phyloP scores from a whole-genome alignment of 495 filamentous ascomycete species.

The Hypomontagnella submonticulosa region DNA sequence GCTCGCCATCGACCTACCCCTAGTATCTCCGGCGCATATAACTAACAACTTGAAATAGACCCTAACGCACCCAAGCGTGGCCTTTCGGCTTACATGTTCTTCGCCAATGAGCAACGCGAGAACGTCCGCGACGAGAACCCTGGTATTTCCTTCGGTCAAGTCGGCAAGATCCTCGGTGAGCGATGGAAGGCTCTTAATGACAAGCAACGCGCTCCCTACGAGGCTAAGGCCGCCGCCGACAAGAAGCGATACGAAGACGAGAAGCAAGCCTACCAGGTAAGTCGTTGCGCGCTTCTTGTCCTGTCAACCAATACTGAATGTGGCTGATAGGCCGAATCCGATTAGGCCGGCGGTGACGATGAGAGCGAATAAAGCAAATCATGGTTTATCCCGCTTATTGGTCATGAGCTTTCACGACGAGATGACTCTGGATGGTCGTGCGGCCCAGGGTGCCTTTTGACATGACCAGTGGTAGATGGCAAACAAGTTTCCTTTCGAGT shows the following conservation, averaged over 20 bases:
- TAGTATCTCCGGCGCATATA: not conserved
- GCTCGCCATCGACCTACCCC: not conserved
- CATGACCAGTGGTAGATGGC: slow-evolving; percentile 32
- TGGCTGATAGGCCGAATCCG: slow-evolving; percentile 50
- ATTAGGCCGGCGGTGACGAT: slow-evolving; percentile 62
- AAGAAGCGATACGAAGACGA: slow-evolving; percentile 99
- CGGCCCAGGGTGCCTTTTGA: slow-evolving; percentile 40
- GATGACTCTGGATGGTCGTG: slow-evolving; percentile 43
- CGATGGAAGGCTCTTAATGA: slow-evolving; percentile 95
- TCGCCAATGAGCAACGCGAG: slow-evolving; percentile 98
- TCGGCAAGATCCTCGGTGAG: slow-evolving; percentile 97
- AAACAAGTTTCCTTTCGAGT: slow-evolving; percentile 48
- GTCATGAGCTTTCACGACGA: slow-evolving; percentile 47
- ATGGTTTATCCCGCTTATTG: slow-evolving; percentile 29
- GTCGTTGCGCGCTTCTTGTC: slow-evolving; percentile 42
- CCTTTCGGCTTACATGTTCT: slow-evolving; percentile 99
- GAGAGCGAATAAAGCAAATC: slow-evolving; percentile 42
- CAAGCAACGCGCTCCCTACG: slow-evolving; percentile 90
- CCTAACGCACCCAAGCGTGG: slow-evolving; percentile 99
- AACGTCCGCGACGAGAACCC: slow-evolving; percentile 99
- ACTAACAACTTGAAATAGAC: slow-evolving; percentile 65
- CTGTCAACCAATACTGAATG: slow-evolving; percentile 43
- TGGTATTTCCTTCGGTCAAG: slow-evolving; percentile 97
- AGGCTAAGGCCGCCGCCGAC: slow-evolving; percentile 92
- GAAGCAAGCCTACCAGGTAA: slow-evolving; percentile 91